Evolutionary conservation across 2,329 filamentous ascomycete species (phyloP).

Genomic region (Cercospora nicotianae): DNA sequence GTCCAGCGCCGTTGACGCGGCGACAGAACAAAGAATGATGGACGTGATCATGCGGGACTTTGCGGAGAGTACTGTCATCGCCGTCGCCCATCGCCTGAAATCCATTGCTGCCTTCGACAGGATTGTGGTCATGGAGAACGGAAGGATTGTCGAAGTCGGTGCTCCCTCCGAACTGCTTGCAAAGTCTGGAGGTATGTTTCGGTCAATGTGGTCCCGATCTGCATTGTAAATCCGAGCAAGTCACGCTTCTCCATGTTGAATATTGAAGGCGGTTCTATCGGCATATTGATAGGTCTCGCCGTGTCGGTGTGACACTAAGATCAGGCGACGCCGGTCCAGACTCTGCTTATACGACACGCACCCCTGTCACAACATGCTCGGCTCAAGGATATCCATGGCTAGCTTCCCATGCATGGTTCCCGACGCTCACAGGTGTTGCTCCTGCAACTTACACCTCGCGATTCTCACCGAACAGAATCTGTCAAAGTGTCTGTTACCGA

Average conservation of each 20-base stretch:
- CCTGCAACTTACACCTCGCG: background rate
- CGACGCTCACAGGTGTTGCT: background rate
- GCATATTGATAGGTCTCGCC: background rate
- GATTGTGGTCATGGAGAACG: conserved; percentile 54
- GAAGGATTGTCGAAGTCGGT: conserved; percentile 48
- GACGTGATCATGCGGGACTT: conserved; percentile 50
- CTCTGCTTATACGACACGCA: conserved; percentile 8
- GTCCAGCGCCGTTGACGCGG: conserved; percentile 53
- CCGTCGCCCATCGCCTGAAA: conserved; percentile 58
- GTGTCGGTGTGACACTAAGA: background rate
- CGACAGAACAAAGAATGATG: conserved; percentile 60
- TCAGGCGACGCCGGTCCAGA: conserved; percentile 1
- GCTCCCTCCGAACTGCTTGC: conserved; percentile 28
- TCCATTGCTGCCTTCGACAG: conserved; percentile 57
- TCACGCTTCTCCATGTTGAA: background rate
- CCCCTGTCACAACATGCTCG: conserved; percentile 1
- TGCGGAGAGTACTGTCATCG: conserved; percentile 58
- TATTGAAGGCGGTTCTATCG: background rate
- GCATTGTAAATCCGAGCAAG: background rate
- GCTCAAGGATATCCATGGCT: conserved; percentile 9
- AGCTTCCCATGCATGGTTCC: background rate
- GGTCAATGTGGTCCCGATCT: conserved; percentile 7
- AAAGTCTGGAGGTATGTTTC: conserved; percentile 13
- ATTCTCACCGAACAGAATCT: background rate
- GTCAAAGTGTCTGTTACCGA: background rate